Percentiles rank a stretch among this genome's conserved stretches.
Conservation (phyloP, 345 rosid species). For the Excoecaria cochinchinensis region DNA sequence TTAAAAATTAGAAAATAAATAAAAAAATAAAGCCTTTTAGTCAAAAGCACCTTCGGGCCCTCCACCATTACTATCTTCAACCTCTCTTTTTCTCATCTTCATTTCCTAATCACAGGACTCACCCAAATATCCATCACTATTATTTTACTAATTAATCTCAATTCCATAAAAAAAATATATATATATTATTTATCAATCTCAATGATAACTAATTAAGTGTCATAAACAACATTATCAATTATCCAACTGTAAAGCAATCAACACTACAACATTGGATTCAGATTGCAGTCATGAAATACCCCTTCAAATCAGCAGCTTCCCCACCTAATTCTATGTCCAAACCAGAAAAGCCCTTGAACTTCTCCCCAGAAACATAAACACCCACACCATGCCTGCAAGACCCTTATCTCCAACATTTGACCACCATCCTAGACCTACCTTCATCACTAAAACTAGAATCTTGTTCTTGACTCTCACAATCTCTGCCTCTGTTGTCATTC, state of each 20-base stretch:
- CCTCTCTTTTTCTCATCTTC: constrained; percentile 10
- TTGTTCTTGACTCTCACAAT: constrained; percentile 64
- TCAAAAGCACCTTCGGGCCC: constrained; percentile 54
- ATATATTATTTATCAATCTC: background rate
- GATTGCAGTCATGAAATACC: constrained; percentile 1
- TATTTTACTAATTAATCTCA: background rate
- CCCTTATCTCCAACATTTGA: constrained; percentile 41
- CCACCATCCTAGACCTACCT: constrained; percentile 39
- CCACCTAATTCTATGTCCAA: constrained; percentile 19
- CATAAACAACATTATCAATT: constrained; percentile 31
- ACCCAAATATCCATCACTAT: background rate
- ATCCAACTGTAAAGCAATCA: constrained; percentile 54
- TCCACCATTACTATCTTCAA: constrained; percentile 16
- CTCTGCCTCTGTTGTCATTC: constrained; percentile 64
- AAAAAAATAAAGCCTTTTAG: constrained; percentile 18
- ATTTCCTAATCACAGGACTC: background rate
- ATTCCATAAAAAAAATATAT: background rate
- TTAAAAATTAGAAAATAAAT: background rate
- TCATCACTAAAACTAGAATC: constrained; percentile 48
- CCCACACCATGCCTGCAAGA: constrained; percentile 72
- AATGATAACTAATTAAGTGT: background rate
- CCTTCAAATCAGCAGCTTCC: background rate
- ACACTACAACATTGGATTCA: constrained; percentile 36
- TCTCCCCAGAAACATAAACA: constrained; percentile 21
- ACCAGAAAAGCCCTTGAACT: background rate